Evolutionary conservation across 352 stramenopile genomes (phyloP), one percentile per base, ranked within the genome.

Genomic region (Lagenidium sp.): DNA sequence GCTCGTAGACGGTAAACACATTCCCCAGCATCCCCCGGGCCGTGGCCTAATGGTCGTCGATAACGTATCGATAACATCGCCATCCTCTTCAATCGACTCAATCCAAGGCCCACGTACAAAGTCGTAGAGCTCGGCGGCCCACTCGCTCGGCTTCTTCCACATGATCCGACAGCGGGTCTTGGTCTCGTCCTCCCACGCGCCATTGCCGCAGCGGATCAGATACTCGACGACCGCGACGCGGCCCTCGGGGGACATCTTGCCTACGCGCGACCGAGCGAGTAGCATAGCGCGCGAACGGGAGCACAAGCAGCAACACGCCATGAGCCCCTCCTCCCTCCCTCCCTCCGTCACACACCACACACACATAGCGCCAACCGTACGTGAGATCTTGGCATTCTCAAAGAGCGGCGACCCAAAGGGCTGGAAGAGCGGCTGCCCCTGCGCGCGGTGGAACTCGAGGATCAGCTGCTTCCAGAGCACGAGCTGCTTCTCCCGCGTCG

Each of bases 391-490:
- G 41, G 68, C 62, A 52, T 92, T 92, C 47, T 88, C 77, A 30
- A 92, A 92, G 32, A 92, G 62, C 43, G 62, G 44, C 5, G 77
- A 89, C 12, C 55, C 43, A 22, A 78, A 70, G 0, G 80, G 80
- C 55, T 82, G 71, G 44, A 92, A 80, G 16, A 89, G 50, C 22
- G 74, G 75, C 42, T 79, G 60, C n/a, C 60, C 67, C 46, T 86
- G 65, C 43, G 70, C 66, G 47, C 76, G 78, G 52, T 92, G 80
- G 56, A 83, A 89, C 56, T 92, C 77, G 16, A 92, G 65, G 26
- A 92, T 71, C 22, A 92, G 63, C 57, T 88, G 68, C 68, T 88
- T 82, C 80, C 80, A 92, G 26, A 92, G 61, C 44, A 86, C 68
- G 47, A 92, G 66, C 55, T 92, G 80, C 63, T 92, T 92, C 64